A percentile compares a stretch with the other conserved stretches of the same genome.
These are phyloP conservation scores for Onygenales sp. DNA, from an alignment of 2,329 filamentous ascomycete species.

Conservation along the genomic window DNA sequence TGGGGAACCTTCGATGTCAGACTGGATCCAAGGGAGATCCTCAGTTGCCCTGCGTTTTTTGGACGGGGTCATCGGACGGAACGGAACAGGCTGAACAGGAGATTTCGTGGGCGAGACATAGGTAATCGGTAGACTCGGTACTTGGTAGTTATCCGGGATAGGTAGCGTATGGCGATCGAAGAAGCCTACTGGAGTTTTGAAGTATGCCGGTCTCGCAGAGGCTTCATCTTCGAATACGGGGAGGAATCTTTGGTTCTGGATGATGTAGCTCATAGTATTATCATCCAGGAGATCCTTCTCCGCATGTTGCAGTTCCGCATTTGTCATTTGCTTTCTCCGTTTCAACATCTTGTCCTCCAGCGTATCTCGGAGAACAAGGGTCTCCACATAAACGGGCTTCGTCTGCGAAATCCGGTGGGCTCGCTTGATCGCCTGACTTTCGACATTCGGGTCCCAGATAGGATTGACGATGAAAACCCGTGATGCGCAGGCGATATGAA, in stretches of 20 bases:
- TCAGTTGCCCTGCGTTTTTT: slow-evolving; percentile 9
- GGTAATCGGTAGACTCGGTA: background rate
- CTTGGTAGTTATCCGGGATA: slow-evolving; percentile 21
- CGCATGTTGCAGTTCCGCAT: slow-evolving; percentile 44
- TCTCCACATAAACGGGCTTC: slow-evolving; percentile 73
- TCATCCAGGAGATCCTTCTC: slow-evolving; percentile 52
- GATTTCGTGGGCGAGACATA: background rate
- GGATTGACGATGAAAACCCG: slow-evolving; percentile 85
- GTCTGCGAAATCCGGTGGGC: slow-evolving; percentile 79
- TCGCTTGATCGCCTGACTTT: slow-evolving; percentile 85
- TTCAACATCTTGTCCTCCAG: slow-evolving; percentile 78
- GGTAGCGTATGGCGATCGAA: slow-evolving; percentile 30
- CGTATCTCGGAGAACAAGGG: slow-evolving; percentile 66
- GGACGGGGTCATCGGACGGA: slow-evolving; percentile 1
- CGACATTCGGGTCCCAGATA: slow-evolving; percentile 71
- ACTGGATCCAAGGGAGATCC: slow-evolving; percentile 1
- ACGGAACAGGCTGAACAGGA: background rate
- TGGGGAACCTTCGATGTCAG: background rate
- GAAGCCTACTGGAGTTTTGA: slow-evolving; percentile 23
- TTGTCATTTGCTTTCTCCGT: slow-evolving; percentile 65
- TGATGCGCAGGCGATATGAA: slow-evolving; percentile 75
- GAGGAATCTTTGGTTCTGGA: slow-evolving; percentile 46
- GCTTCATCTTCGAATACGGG: slow-evolving; percentile 26
- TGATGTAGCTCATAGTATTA: slow-evolving; percentile 47
- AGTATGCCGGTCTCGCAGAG: slow-evolving; percentile 16